Evolutionary conservation across 2,329 filamentous ascomycete species (phyloP), one percentile per base, ranked within the genome.

Genomic region (Pseudogymnoascus sp.): DNA sequence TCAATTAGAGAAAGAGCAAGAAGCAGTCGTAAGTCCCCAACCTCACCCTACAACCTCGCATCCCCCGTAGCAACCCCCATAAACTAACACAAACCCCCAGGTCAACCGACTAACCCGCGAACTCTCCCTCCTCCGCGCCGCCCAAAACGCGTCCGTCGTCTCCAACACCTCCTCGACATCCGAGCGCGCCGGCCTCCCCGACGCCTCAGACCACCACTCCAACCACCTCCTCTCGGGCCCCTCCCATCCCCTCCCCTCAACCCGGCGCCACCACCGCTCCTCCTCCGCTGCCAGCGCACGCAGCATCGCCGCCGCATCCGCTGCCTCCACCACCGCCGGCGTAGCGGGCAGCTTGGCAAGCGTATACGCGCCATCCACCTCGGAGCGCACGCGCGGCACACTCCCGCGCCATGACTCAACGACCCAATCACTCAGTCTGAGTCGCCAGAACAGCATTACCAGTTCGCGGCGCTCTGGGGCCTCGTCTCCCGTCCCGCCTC

Each of bases 41-140:
- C n/a, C 10, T 28, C 23, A 6, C 16, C 10, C 16, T 6, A 14
- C 64, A 62, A 62, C 63, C 13, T 16, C 28, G 41, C 14, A 16
- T 10, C 19, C 2, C 6, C 37, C 4, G 8, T 54, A 65, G 68
- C 63, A 69, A 60, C 6, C 6, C 28, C 10, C 45, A 2, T 1
- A 34, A 28, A 39, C 60, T 39, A 6, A 61, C 60, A 25, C 25
- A 1, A 14, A 14, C 51, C 10, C 13, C 48, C 73, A 93, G 91
- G 90, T 97, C 66, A 98, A 98, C 78, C 91, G 93, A 36, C 82
- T 98, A 34, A 96, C 91, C 0, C 89, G 93, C 64, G 93, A 98
- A 75, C 85, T 98, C 37, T 88, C 89, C 14, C 81, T 92, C 62
- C 85, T 98, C n/a, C 90, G 93, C 63, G 82, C 84, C 31, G 83